phyloP scores from a whole-genome alignment of 352 stramenopile species.

The Globisporangium acanthophoron region DNA sequence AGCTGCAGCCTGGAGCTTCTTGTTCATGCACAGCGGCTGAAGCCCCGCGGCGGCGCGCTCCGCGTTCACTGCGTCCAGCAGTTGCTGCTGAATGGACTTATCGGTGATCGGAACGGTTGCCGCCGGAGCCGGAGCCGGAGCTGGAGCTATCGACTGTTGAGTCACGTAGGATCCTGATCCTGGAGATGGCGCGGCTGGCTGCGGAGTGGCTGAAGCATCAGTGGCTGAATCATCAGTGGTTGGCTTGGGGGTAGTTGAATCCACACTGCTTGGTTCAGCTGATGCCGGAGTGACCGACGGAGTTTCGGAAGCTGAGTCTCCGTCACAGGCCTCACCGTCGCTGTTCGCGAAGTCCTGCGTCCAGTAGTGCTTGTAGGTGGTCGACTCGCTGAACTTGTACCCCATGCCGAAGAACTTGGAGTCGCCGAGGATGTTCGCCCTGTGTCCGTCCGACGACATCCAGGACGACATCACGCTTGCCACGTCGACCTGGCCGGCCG shows the following conservation, averaged over 20 bases:
- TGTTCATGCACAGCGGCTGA: neutral
- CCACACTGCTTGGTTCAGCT: too few species aligned
- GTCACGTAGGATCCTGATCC: too few species aligned
- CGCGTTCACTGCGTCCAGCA: slow-evolving; percentile 18
- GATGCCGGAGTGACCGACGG: too few species aligned
- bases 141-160: neutral
- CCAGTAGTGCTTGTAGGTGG: slow-evolving; percentile 42
- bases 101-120: neutral
- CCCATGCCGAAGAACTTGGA: slow-evolving; percentile 30
- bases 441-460: slow-evolving; percentile 19
- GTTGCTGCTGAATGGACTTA: slow-evolving; percentile 5
- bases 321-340: slow-evolving; percentile 15
- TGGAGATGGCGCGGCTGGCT: too few species aligned
- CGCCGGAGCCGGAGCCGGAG: neutral
- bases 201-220: too few species aligned
- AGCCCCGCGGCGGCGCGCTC: slow-evolving; percentile 12
- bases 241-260: too few species aligned
- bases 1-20: slow-evolving; percentile 18
- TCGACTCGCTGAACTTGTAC: slow-evolving; percentile 37
- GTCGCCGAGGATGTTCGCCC: slow-evolving; percentile 19
- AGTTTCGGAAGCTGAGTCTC: too few species aligned
- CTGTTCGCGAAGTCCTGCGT: slow-evolving; percentile 50
- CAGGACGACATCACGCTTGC: slow-evolving; percentile 15
- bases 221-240: too few species aligned
- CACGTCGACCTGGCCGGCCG: slow-evolving; percentile 14